Evolutionary conservation across 345 rosid genomes (phyloP), one percentile per base, ranked within the genome.

Genomic region (Arabidopsis thaliana): DNA sequence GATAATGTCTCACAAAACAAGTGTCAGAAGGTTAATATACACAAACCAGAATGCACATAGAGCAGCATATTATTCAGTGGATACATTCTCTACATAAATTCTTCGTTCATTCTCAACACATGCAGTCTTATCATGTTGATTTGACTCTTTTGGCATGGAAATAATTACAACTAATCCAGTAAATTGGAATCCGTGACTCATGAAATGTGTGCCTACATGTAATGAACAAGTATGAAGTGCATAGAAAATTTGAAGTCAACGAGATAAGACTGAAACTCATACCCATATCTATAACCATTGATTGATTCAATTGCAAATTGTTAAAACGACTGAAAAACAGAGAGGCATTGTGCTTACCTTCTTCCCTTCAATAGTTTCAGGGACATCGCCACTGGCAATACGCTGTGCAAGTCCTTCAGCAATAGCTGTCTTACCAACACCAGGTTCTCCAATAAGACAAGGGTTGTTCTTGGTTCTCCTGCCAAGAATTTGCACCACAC

Each of bases 331-430:
- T 25, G 16, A 32, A 59, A 36, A 16, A 72, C 58, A 44, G 4
- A 62, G 24, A 59, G 4, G 59, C 38, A 42, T 58, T 13, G 11
- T 37, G 49, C 38, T 68, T 79, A 92, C 98, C 98, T 92, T 95
- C 87, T 95, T 95, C 59, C 99, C 85, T 73, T 92, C 96, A 77
- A 95, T 92, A 61, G 99, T 95, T 61, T 92, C 99, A 50, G 99
- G 99, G 86, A 89, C 98, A 80, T 95, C 99, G 74, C 97, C 97
- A 72, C 74, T 89, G 33, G 97, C 84, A 71, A 95, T 95, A 20
- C 97, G 87, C 53, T 92, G 99, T 20, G 99, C 99, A 80, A 92
- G 97, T 76, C 99, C 99, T 85, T 92, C 99, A 1, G 99, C 99
- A 84, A 95, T 95, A 68, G 99, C 98, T 59, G 99, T 95, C 85